phyloP scores from a whole-genome alignment of 1,284 basidiomycete genomes.

The Fomitiporia mediterranea region DNA sequence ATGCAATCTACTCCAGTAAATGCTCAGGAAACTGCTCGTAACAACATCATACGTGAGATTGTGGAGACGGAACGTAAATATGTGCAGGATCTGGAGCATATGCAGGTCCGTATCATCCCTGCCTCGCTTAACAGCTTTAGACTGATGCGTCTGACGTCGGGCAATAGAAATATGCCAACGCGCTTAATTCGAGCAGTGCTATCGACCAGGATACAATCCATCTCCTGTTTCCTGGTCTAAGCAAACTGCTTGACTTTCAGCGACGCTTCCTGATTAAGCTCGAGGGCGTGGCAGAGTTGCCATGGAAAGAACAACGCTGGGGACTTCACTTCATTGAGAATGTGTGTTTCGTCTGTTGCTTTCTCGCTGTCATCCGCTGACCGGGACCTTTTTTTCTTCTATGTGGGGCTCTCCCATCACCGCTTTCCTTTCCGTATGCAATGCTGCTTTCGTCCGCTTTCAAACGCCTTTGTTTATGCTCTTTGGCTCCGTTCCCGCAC shows the following conservation, averaged over 20 bases:
- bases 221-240: constrained; percentile 92
- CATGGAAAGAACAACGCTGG: constrained; percentile 90
- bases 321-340: constrained; percentile 77
- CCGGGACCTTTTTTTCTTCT: constrained; percentile 21
- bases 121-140: constrained; percentile 21
- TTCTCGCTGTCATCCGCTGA: constrained; percentile 8
- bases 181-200: constrained; percentile 75
- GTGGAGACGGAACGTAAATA: constrained; percentile 96
- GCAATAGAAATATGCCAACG: constrained; percentile 72
- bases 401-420: constrained; percentile 1
- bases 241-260: constrained; percentile 95
- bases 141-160: not conserved
- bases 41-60: constrained; percentile 81
- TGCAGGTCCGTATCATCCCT: constrained; percentile 64
- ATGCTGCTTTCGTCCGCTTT: constrained; percentile 22
- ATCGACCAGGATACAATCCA: constrained; percentile 95
- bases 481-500: constrained; percentile 26
- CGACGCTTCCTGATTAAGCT: constrained; percentile 94
- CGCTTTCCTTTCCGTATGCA: constrained; percentile 5
- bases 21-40: constrained; percentile 63
- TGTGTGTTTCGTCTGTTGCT: constrained; percentile 46
- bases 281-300: constrained; percentile 77
- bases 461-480: constrained; percentile 31
- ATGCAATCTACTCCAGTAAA: constrained; percentile 39
- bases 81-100: constrained; percentile 95